A percentile compares a stretch with the other conserved stretches of the same genome.
Evolutionary conservation across 352 stramenopile genomes (phyloP).

Genomic region (Aphanomyces stellatus): DNA sequence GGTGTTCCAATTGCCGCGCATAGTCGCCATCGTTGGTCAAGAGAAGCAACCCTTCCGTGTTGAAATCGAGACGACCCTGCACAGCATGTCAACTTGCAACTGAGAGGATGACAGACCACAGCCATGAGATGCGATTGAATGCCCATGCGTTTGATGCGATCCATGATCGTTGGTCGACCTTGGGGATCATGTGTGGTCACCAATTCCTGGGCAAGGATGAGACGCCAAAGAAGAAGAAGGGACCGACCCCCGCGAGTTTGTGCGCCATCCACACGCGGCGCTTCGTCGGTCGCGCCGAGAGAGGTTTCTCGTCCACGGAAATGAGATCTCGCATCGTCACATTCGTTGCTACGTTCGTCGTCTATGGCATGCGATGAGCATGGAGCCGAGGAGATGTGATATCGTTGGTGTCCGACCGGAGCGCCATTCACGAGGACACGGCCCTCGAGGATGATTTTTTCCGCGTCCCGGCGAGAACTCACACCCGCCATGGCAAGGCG

Average conservation of each 20-base stretch:
- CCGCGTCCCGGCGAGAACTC: constrained; percentile 74
- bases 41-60: constrained; percentile 88
- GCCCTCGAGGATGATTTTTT: constrained; percentile 64
- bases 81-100: neutral
- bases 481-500: constrained; percentile 72
- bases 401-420: constrained; percentile 28
- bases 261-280: constrained; percentile 81
- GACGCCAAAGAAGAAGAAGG: constrained; percentile 10
- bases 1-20: constrained; percentile 81
- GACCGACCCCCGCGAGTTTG: constrained; percentile 75
- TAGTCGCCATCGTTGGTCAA: constrained; percentile 90
- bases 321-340: constrained; percentile 53
- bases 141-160: constrained; percentile 73
- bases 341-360: constrained; percentile 39
- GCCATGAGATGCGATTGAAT: constrained; percentile 81
- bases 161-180: constrained; percentile 80
- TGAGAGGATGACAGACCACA: constrained; percentile 37
- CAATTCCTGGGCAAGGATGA: constrained; percentile 40
- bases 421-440: constrained; percentile 72
- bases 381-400: neutral
- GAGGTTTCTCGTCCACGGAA: constrained; percentile 38
- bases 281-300: constrained; percentile 29
- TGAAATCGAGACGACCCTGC: constrained; percentile 85
- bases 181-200: constrained; percentile 72
- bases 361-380: neutral